phyloP scores from a whole-genome alignment of 2,329 filamentous ascomycete genomes.

The Apiospora marii region DNA sequence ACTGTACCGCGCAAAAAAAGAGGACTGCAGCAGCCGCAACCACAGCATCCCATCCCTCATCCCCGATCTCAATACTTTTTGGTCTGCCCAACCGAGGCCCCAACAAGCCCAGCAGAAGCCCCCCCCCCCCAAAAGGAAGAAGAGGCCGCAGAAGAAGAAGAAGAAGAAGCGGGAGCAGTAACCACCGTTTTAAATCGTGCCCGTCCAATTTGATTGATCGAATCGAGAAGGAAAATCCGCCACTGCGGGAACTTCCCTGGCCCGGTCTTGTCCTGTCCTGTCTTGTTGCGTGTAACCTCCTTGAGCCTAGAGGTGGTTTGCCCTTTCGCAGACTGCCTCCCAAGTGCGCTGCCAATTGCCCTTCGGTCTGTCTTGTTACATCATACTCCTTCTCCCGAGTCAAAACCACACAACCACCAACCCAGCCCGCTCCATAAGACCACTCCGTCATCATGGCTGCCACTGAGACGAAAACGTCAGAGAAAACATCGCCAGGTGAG shows the following conservation, averaged over 20 bases:
- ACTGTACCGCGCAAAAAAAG: slow-evolving; percentile 5
- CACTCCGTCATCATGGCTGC: slow-evolving; percentile 46
- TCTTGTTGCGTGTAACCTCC: slow-evolving; percentile 18
- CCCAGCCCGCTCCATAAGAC: slow-evolving; percentile 35
- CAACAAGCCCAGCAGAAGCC: slow-evolving; percentile 1
- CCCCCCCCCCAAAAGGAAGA: slow-evolving; percentile 15
- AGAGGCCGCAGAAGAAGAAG: neutral
- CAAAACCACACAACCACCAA: slow-evolving; percentile 36
- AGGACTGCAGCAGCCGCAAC: slow-evolving; percentile 28
- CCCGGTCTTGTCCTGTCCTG: slow-evolving; percentile 1
- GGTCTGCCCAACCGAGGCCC: slow-evolving; percentile 2
- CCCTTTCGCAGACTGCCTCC: slow-evolving; percentile 43
- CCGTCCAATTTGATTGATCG: slow-evolving; percentile 2
- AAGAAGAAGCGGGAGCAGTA: neutral
- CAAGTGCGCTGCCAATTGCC: slow-evolving; percentile 26
- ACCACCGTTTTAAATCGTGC: slow-evolving; percentile 10
- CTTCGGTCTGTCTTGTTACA: slow-evolving; percentile 37
- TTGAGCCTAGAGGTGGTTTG: slow-evolving; percentile 42
- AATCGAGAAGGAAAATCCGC: slow-evolving; percentile 15
- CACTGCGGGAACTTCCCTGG: slow-evolving; percentile 20
- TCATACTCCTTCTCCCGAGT: slow-evolving; percentile 42
- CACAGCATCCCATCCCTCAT: neutral
- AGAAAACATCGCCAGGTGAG: slow-evolving; percentile 45
- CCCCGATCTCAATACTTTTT: neutral
- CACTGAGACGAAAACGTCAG: slow-evolving; percentile 43